Percentiles rank a stretch among this genome's conserved stretches.
These are phyloP conservation scores for Funneliformis geosporum DNA, from an alignment of 192 early-diverging fungal species.

Conservation along the genomic window DNA sequence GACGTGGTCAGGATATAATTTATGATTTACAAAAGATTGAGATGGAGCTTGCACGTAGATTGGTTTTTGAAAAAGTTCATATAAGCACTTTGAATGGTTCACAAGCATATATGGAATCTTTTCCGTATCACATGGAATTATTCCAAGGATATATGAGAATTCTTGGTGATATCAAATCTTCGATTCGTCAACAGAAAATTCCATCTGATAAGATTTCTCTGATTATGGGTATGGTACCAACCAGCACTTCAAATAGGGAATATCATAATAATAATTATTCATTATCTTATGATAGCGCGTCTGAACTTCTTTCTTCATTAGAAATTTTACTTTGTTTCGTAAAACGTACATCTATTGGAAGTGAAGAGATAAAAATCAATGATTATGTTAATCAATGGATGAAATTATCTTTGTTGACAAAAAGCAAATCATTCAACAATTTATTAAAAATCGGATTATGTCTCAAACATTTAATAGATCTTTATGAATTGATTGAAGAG, in stretches of 20 bases:
- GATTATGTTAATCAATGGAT: slow-evolving; percentile 32
- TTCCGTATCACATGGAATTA: slow-evolving; percentile 30
- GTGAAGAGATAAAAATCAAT: neutral
- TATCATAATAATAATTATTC: neutral
- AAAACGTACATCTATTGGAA: slow-evolving; percentile 26
- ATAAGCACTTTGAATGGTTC: neutral
- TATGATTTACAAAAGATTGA: slow-evolving; percentile 33
- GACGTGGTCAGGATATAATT: slow-evolving; percentile 12
- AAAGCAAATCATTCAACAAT: slow-evolving; percentile 1
- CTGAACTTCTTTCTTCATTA: slow-evolving; percentile 28
- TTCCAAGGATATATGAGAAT: slow-evolving; percentile 9
- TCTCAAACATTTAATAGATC: slow-evolving; percentile 24
- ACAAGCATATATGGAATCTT: neutral
- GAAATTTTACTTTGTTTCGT: slow-evolving; percentile 32
- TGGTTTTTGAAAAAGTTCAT: slow-evolving; percentile 20
- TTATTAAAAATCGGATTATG: neutral
- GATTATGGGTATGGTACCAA: neutral
- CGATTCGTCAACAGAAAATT: slow-evolving; percentile 26
- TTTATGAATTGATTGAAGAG: slow-evolving; percentile 35
- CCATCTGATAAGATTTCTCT: slow-evolving; percentile 7
- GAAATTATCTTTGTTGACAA: slow-evolving; percentile 19
- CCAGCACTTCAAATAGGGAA: neutral
- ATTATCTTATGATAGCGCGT: slow-evolving; percentile 9
- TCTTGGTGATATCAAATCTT: slow-evolving; percentile 19
- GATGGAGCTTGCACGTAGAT: neutral